A percentile compares a stretch with the other conserved stretches of the same genome.
These are phyloP conservation scores for Psidium guajava DNA, from an alignment of 345 rosid species.

Conservation along the genomic window DNA sequence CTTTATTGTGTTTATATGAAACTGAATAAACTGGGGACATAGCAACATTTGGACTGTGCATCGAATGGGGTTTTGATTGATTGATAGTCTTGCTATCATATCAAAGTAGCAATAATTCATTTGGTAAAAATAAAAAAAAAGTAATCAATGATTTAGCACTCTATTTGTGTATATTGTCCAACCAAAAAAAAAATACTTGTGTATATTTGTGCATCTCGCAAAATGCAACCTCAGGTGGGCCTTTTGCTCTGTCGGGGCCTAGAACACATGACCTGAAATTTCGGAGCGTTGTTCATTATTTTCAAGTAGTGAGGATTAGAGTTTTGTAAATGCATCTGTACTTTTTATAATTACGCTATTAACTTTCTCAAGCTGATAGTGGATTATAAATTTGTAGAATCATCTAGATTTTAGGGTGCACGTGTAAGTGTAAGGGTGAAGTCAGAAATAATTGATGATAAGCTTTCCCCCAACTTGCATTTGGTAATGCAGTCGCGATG, in stretches of 20 bases:
- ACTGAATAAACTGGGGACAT: too few relatives aligned
- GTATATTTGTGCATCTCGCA: too few relatives aligned
- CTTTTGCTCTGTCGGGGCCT: not conserved
- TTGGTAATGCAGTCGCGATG: not conserved
- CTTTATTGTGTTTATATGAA: too few relatives aligned
- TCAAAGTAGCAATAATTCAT: not conserved
- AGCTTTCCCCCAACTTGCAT: not conserved
- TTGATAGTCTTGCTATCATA: not conserved
- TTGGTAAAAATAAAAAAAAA: not conserved
- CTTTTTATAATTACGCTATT: not conserved
- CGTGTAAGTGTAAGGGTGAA: not conserved
- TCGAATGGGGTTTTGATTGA: not conserved
- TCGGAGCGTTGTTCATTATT: not conserved
- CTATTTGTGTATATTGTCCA: not conserved
- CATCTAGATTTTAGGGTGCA: not conserved
- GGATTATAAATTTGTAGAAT: not conserved
- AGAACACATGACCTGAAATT: not conserved
- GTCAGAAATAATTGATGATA: too few relatives aligned
- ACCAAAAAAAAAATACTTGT: too few relatives aligned
- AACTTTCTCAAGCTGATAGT: not conserved
- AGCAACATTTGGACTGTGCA: not conserved
- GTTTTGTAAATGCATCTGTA: not conserved
- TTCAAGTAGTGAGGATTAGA: not conserved
- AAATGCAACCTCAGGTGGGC: not conserved
- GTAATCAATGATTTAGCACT: not conserved